Evolutionary conservation across 805 yeast genomes (phyloP), one percentile per base, ranked within the genome.

Genomic region (Candida germanica): DNA sequence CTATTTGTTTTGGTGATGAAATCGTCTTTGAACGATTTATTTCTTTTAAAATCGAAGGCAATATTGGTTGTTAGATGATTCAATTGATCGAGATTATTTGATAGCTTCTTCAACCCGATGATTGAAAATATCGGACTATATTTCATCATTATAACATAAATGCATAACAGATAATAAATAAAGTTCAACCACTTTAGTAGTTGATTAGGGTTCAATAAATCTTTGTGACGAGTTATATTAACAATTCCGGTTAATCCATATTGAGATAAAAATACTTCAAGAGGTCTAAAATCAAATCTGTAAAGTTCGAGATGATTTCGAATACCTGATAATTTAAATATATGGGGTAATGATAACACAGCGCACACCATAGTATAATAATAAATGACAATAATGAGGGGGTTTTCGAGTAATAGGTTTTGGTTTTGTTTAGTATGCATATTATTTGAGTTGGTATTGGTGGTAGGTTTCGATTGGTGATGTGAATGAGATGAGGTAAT

Each of bases 1-100:
- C 26, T 21, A 15, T 25, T 32, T 11, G 31, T 6, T 22, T 34
- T 34, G 20, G 18, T 34, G 15, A 36, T 15, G 3, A 11, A 8
- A 11, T 39, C 37, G 4, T 35, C 38, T 23, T 31, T 35, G 14
- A 32, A 16, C 7, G n/a, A n/a, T 11, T 35, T 35, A 24, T 28
- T 39, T 25, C 40, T 39, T 29, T 39, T 42, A 22, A 41, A 41
- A 36, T 36, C 44, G 5, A 44, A 29, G 4, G 49, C 44, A 11
- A 44, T 37, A 18, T 33, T 32, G 17, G 48, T 38, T 26, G 28
- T 39, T 14, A 44, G 27, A 13, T 34, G 33, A 27, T 39, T 42
- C 20, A 44, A 29, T 15, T 39, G 49, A 29, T 44, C 49, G 3
- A 44, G 24, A 30, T 44, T 44, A 18, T 39, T 42, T n/a, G 44